Evolutionary conservation across 768 basidiomycete genomes (phyloP), one percentile per base, ranked within the genome.

Genomic region (Podaxis sp.): DNA sequence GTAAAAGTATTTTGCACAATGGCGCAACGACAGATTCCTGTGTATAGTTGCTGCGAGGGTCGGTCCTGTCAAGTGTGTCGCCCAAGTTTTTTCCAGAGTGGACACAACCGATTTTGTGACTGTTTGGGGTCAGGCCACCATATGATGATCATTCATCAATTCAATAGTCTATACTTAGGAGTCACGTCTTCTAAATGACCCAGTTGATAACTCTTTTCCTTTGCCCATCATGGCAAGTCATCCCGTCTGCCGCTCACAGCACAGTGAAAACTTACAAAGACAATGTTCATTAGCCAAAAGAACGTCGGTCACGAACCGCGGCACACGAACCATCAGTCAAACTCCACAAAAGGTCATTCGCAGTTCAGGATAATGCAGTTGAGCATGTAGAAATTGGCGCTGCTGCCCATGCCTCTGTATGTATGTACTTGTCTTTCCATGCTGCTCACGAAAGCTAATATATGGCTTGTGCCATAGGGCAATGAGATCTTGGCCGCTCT

Each of bases 311-410:
- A 61, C 82, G 84, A 59, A 71, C 70, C 15, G 70, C 70, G n/a
- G 75, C 68, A 1, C 88, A 89, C 65, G 76, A 79, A 47, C 76
- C 81, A 37, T 84, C 87, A 15, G 84, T 76, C 38, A 83, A 79
- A 65, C 72, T 82, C 9, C 64, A 69, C 41, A 83, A 80, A 62
- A 80, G 82, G 51, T 73, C 75, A 54, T 84, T 84, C 63, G 81
- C 83, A 2, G 75, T 79, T 11, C 80, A 83, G 66, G 80, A 80
- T 27, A 76, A 78, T 66, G 76, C 76, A 6, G 78, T 82, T 2
- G 79, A 86, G 64, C 74, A 77, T 56, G 71, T 85, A 46, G 77
- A 82, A 40, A 67, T 84, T 52, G 85, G 82, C 43, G 71, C 72
- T 41, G 72, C 72, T 19, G 70, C 64, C 63, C 77, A 76, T 29